Conservation (phyloP, 1,284 basidiomycete genomes). For the Pseudomicrostroma phylloplanum region DNA sequence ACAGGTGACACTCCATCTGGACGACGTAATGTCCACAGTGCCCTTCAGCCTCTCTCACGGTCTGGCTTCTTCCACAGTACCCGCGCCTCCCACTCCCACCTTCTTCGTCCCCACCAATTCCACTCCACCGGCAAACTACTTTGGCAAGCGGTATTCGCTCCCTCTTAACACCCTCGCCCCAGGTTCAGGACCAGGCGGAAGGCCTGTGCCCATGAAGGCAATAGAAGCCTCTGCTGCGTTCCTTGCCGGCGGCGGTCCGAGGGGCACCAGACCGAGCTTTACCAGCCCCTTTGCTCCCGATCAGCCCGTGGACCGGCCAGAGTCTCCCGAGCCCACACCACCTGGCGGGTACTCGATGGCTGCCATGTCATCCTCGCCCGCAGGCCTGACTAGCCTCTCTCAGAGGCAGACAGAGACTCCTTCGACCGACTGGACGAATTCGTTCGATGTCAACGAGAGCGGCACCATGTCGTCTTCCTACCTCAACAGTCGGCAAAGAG, state of each 20-base stretch:
- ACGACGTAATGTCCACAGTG: constrained; percentile 26
- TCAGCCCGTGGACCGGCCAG: not conserved
- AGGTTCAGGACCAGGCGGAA: too few species aligned
- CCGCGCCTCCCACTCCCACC: constrained; percentile 39
- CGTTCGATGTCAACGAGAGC: too few species aligned
- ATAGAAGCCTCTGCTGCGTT: constrained; percentile 9
- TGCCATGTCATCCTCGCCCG: too few species aligned
- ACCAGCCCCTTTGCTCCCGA: constrained; percentile 24
- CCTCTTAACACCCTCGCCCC: constrained; percentile 26
- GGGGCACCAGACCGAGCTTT: constrained; percentile 12
- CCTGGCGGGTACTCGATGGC: too few species aligned
- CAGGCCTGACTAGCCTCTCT: too few species aligned
- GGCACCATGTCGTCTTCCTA: too few species aligned
- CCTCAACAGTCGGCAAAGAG: too few species aligned
- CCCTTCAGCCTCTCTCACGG: constrained; percentile 40
- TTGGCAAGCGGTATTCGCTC: constrained; percentile 35
- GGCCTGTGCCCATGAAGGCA: too few species aligned
- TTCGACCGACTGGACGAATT: too few species aligned
- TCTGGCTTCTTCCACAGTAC: constrained; percentile 29
- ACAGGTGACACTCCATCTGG: constrained; percentile 22
- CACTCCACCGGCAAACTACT: constrained; percentile 25
- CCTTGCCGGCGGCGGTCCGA: constrained; percentile 11
- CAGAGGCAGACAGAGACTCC: too few species aligned
- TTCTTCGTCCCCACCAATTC: constrained; percentile 13
- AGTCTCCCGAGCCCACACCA: too few species aligned